Conservation (phyloP, 805 yeast genomes). For the Cyberlindnera nakhonratchasimensis region DNA sequence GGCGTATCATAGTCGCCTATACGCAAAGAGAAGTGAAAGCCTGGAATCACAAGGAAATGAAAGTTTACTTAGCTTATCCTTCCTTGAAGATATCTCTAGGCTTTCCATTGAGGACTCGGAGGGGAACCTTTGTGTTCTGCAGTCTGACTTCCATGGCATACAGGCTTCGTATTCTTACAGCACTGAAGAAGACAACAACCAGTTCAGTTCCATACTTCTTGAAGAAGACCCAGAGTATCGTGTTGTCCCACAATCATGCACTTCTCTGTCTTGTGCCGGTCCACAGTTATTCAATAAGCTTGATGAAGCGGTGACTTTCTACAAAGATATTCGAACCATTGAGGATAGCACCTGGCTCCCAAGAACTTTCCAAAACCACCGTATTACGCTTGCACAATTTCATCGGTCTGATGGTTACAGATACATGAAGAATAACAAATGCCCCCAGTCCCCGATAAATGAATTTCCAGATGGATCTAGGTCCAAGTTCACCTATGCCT, state of each 20-base stretch:
- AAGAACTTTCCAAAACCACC: constrained; percentile 23
- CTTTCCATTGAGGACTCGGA: not conserved
- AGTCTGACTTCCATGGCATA: not conserved
- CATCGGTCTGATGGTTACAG: constrained; percentile 4
- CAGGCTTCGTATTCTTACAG: too few species aligned
- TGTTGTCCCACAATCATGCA: not conserved
- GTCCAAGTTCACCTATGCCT: not conserved
- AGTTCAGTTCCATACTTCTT: not conserved
- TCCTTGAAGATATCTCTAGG: not conserved
- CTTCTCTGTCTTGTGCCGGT: not conserved
- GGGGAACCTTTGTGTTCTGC: not conserved
- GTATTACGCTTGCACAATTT: constrained; percentile 8
- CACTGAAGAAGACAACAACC: not conserved
- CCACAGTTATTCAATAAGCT: not conserved
- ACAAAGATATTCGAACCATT: constrained; percentile 10
- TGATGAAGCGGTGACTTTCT: constrained; percentile 17
- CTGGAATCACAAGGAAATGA: not conserved
- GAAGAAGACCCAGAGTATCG: constrained; percentile 5
- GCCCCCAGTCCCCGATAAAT: constrained; percentile 20
- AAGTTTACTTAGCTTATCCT: not conserved
- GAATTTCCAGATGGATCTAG: constrained; percentile 2
- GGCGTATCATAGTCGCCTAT: not conserved
- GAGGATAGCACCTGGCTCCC: constrained; percentile 23
- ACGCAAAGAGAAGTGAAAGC: not conserved
- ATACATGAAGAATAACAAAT: constrained; percentile 15